phyloP scores from a whole-genome alignment of 2,329 filamentous ascomycete species.

The Pseudogymnoascus sp. region DNA sequence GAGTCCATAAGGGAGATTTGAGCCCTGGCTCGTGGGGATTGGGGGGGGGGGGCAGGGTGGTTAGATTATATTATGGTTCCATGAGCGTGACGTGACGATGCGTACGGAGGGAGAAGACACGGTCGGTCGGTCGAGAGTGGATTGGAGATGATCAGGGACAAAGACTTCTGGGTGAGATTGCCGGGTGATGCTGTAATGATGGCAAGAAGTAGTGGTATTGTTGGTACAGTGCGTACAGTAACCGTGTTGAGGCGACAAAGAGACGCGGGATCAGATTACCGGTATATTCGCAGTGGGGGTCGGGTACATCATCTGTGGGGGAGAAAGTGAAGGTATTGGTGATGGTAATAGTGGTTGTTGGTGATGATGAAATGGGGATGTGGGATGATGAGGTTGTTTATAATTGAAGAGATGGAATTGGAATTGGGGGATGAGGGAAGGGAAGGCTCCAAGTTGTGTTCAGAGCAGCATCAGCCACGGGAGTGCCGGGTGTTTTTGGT shows the following conservation, averaged over 20 bases:
- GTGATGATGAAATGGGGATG: neutral
- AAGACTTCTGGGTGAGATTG: neutral
- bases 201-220: neutral
- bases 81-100: slow-evolving; percentile 6
- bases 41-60: neutral
- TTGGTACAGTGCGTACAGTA: neutral
- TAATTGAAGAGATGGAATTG: neutral
- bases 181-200: neutral
- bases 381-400: neutral
- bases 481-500: slow-evolving; percentile 1
- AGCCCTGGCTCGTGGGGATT: slow-evolving; percentile 6
- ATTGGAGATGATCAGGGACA: neutral
- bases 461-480: slow-evolving; percentile 1
- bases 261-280: neutral
- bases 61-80: slow-evolving; percentile 2
- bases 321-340: slow-evolving; percentile 6
- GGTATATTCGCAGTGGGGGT: neutral
- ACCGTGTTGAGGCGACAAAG: neutral
- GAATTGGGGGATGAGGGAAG: neutral
- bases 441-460: slow-evolving; percentile 8
- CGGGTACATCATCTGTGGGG: neutral
- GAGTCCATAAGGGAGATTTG: slow-evolving; percentile 20
- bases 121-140: neutral
- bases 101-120: neutral
- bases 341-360: neutral